A percentile compares a stretch with the other conserved stretches of the same genome.
These are phyloP conservation scores for Colletotrichum lini DNA, from an alignment of 2,329 filamentous ascomycete species.

Conservation along the genomic window DNA sequence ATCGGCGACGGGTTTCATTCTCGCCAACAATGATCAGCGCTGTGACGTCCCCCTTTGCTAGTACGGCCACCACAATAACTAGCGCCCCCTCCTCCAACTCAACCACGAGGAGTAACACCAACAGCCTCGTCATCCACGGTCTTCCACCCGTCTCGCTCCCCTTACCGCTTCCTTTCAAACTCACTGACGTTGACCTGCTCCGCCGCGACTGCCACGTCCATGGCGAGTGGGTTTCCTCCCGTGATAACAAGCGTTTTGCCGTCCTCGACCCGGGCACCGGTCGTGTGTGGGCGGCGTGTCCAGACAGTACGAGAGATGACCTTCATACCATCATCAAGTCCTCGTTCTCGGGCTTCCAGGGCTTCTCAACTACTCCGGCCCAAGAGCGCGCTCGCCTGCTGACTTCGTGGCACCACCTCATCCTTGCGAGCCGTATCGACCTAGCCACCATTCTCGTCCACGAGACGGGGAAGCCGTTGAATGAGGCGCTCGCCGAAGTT, in stretches of 20 bases:
- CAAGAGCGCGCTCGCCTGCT: constrained; percentile 54
- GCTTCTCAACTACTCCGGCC: constrained; percentile 55
- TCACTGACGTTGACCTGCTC: constrained; percentile 63
- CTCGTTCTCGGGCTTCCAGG: constrained; percentile 54
- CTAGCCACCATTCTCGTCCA: constrained; percentile 57
- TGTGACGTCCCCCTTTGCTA: constrained; percentile 26
- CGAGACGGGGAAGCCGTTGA: constrained; percentile 71
- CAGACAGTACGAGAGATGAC: constrained; percentile 60
- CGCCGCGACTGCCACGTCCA: constrained; percentile 66
- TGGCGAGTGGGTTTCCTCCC: constrained; percentile 61
- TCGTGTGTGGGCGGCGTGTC: constrained; percentile 64
- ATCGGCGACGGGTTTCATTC: constrained; percentile 38
- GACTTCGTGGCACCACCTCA: constrained; percentile 54
- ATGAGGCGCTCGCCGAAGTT: constrained; percentile 68
- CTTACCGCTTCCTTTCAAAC: constrained; percentile 55
- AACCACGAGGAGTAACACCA: constrained; percentile 19
- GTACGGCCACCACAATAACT: constrained; percentile 26
- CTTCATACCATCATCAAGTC: constrained; percentile 56
- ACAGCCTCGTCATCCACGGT: constrained; percentile 26
- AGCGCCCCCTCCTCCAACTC: constrained; percentile 23
- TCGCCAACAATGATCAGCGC: constrained; percentile 37
- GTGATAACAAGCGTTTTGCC: constrained; percentile 63
- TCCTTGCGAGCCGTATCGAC: constrained; percentile 54
- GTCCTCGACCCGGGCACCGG: constrained; percentile 68
- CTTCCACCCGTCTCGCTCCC: constrained; percentile 13